phyloP scores from a whole-genome alignment of 441 rosid genomes.

The Populus hybrid region DNA sequence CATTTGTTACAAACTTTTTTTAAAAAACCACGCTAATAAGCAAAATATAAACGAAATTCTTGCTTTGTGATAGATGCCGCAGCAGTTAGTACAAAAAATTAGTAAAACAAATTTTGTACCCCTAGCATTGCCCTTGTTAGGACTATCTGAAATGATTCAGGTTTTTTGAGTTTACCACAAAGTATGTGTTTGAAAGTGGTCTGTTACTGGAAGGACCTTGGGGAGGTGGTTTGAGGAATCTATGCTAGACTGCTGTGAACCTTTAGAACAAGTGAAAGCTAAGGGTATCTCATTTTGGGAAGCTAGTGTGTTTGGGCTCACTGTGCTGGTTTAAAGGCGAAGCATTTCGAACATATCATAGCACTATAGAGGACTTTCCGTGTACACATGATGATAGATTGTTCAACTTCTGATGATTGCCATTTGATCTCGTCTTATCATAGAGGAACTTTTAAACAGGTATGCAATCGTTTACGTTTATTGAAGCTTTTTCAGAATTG shows the following conservation, averaged over 20 bases:
- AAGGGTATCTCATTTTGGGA: conserved; percentile 87
- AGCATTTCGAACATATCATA: conserved; percentile 77
- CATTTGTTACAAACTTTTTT: no score
- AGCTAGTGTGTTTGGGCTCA: conserved; percentile 78
- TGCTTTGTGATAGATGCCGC: no score
- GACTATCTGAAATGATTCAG: background rate
- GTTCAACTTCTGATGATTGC: conserved; percentile 65
- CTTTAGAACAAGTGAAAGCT: conserved; percentile 71
- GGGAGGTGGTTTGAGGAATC: conserved; percentile 99
- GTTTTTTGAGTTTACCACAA: background rate
- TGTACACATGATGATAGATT: conserved; percentile 46
- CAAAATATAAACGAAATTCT: no score
- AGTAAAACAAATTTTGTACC: no score
- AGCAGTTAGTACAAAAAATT: no score
- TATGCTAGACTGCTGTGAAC: conserved; percentile 92
- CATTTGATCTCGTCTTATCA: conserved; percentile 85
- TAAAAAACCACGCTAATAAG: no score
- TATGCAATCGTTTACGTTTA: conserved; percentile 13
- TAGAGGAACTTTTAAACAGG: conserved; percentile 71
- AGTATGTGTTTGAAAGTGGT: background rate
- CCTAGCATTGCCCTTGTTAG: background rate
- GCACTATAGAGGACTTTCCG: conserved; percentile 73
- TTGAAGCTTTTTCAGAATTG: background rate
- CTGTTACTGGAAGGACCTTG: conserved; percentile 68
- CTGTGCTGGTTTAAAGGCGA: conserved; percentile 88